phyloP scores from a whole-genome alignment of 306 rosid genomes.

The Notholithocarpus densiflorus region DNA sequence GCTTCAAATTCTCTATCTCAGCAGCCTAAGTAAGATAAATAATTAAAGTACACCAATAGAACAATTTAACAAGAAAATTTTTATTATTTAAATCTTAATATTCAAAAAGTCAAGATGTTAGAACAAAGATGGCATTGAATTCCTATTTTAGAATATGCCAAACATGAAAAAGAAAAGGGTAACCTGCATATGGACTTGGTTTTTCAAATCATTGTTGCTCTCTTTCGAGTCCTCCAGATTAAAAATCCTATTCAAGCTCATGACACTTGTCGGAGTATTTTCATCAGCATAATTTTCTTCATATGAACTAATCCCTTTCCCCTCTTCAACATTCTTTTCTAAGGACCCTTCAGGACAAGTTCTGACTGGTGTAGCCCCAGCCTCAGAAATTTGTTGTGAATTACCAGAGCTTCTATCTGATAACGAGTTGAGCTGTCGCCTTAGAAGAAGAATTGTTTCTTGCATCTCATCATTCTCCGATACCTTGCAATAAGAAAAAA shows the following conservation, averaged over 20 bases:
- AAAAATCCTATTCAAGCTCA: slow-evolving; percentile 52
- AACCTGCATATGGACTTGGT: slow-evolving; percentile 63
- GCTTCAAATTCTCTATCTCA: slow-evolving; percentile 74
- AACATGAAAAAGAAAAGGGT: slow-evolving; percentile 18
- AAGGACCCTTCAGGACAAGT: slow-evolving; percentile 25
- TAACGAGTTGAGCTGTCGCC: slow-evolving; percentile 49
- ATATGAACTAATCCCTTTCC: slow-evolving; percentile 23
- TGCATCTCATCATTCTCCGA: slow-evolving; percentile 71
- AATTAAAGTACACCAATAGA: slow-evolving; percentile 7
- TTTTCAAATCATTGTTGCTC: slow-evolving; percentile 37
- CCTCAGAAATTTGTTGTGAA: slow-evolving; percentile 27
- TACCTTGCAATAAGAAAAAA: slow-evolving; percentile 32
- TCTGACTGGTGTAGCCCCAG: slow-evolving; percentile 17
- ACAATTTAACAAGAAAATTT: background rate
- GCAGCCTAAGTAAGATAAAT: slow-evolving; percentile 46
- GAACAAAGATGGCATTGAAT: slow-evolving; percentile 13
- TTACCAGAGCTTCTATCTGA: slow-evolving; percentile 33
- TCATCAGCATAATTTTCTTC: slow-evolving; percentile 41
- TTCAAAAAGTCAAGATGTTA: background rate
- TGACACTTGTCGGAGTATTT: slow-evolving; percentile 42
- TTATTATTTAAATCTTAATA: background rate
- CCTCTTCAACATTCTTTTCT: slow-evolving; percentile 31
- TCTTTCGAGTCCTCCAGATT: slow-evolving; percentile 44
- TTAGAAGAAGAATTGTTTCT: slow-evolving; percentile 62
- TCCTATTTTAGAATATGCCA: slow-evolving; percentile 1